Conservation (phyloP, 2,329 filamentous ascomycete genomes). For the Periconia macrospinosa region DNA sequence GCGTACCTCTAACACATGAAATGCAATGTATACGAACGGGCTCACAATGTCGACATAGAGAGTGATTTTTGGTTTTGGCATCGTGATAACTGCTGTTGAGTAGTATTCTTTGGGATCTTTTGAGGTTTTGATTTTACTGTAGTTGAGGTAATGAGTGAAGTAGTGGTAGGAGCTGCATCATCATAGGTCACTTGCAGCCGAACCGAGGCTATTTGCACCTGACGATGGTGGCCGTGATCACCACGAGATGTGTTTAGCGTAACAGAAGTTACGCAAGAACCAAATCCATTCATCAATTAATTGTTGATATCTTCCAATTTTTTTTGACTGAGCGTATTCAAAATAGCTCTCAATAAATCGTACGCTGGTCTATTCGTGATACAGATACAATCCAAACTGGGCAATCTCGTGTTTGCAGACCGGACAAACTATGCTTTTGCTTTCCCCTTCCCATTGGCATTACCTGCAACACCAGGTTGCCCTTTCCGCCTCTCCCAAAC, state of each 20-base stretch:
- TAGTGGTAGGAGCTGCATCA: neutral
- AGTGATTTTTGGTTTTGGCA: slow-evolving; percentile 55
- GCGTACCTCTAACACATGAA: slow-evolving; percentile 57
- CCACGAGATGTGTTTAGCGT: neutral
- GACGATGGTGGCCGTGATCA: neutral
- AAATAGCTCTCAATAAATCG: neutral
- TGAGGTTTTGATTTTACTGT: neutral
- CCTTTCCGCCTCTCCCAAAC: slow-evolving; percentile 84
- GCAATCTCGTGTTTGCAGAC: too few species aligned
- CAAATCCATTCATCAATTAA: neutral
- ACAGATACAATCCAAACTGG: neutral
- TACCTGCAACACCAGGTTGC: slow-evolving; percentile 6
- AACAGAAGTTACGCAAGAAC: too few species aligned
- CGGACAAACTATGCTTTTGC: slow-evolving; percentile 1
- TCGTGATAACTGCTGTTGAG: slow-evolving; percentile 17
- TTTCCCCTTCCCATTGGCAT: slow-evolving; percentile 20
- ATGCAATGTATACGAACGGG: slow-evolving; percentile 64
- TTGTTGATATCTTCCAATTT: neutral
- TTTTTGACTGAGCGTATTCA: neutral
- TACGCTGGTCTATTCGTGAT: neutral
- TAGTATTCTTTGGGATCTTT: neutral
- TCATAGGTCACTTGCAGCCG: neutral
- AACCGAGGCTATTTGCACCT: slow-evolving; percentile 4
- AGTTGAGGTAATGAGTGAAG: neutral
- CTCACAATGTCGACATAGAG: slow-evolving; percentile 63